These are phyloP conservation scores for Ambrosia hybrid DNA, from an alignment of 140 eudicot species.

Conservation along the genomic window DNA sequence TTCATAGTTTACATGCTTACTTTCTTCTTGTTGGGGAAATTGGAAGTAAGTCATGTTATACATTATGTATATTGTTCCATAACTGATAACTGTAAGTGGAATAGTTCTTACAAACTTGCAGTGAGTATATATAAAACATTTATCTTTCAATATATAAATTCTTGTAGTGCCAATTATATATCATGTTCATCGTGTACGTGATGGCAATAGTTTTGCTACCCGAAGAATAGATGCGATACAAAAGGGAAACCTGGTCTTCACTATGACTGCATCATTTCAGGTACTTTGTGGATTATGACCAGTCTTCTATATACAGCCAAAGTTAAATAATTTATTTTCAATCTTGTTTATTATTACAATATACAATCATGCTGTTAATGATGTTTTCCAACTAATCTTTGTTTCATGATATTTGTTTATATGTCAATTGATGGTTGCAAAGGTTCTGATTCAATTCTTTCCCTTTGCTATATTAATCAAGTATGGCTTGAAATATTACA, in stretches of 20 bases:
- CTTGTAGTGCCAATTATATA: slow-evolving; percentile 84
- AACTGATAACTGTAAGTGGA: no score
- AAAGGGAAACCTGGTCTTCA: slow-evolving; percentile 71
- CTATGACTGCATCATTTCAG: slow-evolving; percentile 85
- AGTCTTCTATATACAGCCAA: not conserved
- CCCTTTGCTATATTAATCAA: not conserved
- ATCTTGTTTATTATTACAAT: not conserved
- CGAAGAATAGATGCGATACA: slow-evolving; percentile 85
- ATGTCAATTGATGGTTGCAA: not conserved
- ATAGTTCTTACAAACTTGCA: no score
- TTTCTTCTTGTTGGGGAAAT: slow-evolving; percentile 84
- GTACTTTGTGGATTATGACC: slow-evolving; percentile 30
- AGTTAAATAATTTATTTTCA: not conserved
- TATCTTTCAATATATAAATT: not conserved
- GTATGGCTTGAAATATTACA: slow-evolving; percentile 29
- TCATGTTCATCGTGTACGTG: slow-evolving; percentile 77
- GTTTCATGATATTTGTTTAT: not conserved
- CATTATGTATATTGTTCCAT: no score
- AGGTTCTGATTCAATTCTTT: slow-evolving; percentile 8
- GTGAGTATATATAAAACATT: not conserved
- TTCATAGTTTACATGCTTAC: slow-evolving; percentile 80
- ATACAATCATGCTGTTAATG: not conserved
- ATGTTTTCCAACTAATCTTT: no score
- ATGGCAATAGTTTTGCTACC: slow-evolving; percentile 91
- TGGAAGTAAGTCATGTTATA: slow-evolving; percentile 58